phyloP scores from a whole-genome alignment of 2,329 filamentous ascomycete genomes.

The Chalara sp. region DNA sequence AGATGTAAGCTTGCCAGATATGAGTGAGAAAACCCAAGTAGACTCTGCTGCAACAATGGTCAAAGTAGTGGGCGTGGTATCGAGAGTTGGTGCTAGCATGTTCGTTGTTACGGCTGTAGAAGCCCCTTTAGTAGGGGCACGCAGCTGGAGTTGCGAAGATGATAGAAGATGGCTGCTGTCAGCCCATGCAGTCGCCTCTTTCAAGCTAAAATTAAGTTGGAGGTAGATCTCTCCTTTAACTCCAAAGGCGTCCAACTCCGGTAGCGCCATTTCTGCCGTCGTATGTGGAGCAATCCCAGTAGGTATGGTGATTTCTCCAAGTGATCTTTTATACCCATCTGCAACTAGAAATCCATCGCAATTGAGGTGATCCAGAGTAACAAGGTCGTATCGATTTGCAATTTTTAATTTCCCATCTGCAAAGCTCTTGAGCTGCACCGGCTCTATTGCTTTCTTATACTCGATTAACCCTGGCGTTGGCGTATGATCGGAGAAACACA shows the following conservation, averaged over 20 bases:
- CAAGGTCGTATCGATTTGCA: constrained; percentile 44
- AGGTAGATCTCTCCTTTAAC: not conserved
- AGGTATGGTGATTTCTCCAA: not conserved
- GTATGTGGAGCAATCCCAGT: not conserved
- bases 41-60: not conserved
- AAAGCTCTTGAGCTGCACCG: constrained; percentile 26
- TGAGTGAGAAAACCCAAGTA: not conserved
- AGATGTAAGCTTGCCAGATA: not conserved
- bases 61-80: not conserved
- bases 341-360: constrained; percentile 18
- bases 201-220: not conserved
- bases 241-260: not conserved
- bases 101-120: not conserved
- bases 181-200: not conserved
- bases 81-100: not conserved
- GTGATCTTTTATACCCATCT: not conserved
- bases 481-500: constrained; percentile 33
- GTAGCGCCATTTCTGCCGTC: not conserved
- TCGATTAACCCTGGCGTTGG: constrained; percentile 35
- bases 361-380: constrained; percentile 41
- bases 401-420: constrained; percentile 19
- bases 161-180: not conserved
- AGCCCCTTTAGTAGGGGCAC: not conserved
- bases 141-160: not conserved
- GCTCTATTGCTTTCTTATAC: constrained; percentile 34